phyloP scores from a whole-genome alignment of 2,329 filamentous ascomycete species.

The Calycina herbarum region DNA sequence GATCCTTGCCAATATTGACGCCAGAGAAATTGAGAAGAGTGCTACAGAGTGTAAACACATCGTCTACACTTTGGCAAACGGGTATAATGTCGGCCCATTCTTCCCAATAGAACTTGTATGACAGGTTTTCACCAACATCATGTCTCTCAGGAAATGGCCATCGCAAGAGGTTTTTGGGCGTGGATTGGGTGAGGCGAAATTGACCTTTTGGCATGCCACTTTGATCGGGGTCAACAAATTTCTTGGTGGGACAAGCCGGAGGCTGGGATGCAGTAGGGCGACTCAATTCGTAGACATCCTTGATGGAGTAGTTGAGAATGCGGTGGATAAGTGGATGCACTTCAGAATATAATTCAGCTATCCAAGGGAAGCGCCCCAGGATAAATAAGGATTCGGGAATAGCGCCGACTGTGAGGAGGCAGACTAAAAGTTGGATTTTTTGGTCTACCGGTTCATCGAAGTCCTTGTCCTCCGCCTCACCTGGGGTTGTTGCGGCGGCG shows the following conservation, averaged over 20 bases:
- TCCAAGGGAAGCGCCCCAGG: constrained; percentile 88
- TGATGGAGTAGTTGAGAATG: constrained; percentile 78
- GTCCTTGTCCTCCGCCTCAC: constrained; percentile 48
- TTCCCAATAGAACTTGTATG: constrained; percentile 93
- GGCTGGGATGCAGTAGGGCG: constrained; percentile 42
- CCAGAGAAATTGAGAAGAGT: constrained; percentile 84
- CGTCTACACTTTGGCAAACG: constrained; percentile 84
- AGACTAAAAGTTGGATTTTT: constrained; percentile 81
- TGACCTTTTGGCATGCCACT: constrained; percentile 67
- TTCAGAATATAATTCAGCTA: constrained; percentile 81
- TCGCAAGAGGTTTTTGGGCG: constrained; percentile 67
- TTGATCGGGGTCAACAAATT: constrained; percentile 60
- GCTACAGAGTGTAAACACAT: constrained; percentile 82
- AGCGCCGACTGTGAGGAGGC: constrained; percentile 85
- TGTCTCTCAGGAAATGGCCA: constrained; percentile 83
- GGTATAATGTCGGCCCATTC: constrained; percentile 96
- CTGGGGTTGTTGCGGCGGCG: constrained; percentile 46
- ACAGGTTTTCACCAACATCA: constrained; percentile 72
- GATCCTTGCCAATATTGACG: constrained; percentile 84
- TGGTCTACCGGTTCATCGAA: constrained; percentile 79
- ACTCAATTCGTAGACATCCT: constrained; percentile 63
- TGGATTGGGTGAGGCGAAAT: constrained; percentile 59
- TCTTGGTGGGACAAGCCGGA: constrained; percentile 44
- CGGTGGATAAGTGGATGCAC: constrained; percentile 81
- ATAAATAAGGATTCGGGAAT: constrained; percentile 92